Conservation (phyloP, 371 early-diverging fungal genomes). For the Haplosporangium sp. region DNA sequence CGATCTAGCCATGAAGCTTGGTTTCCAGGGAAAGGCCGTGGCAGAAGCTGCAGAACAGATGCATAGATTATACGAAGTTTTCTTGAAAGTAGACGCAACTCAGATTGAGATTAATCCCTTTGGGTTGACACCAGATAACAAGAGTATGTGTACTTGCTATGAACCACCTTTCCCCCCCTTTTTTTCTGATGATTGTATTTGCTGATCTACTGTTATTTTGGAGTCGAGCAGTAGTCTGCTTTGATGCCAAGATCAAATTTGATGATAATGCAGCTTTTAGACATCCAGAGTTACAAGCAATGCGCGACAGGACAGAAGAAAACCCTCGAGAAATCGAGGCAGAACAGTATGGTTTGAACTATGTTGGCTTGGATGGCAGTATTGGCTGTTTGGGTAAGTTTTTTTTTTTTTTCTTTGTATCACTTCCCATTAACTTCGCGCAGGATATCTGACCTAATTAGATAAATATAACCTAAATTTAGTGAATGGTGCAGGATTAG, state of each 20-base stretch:
- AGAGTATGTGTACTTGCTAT: slow-evolving; percentile 19
- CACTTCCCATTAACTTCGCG: no score
- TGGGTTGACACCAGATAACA: slow-evolving; percentile 66
- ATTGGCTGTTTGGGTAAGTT: slow-evolving; percentile 70
- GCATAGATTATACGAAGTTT: slow-evolving; percentile 72
- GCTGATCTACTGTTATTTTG: neutral
- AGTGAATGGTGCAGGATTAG: slow-evolving; percentile 80
- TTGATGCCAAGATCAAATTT: slow-evolving; percentile 79
- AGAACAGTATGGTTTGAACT: slow-evolving; percentile 72
- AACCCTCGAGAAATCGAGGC: slow-evolving; percentile 77
- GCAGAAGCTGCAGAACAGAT: slow-evolving; percentile 70
- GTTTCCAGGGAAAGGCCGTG: slow-evolving; percentile 66
- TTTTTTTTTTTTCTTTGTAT: neutral
- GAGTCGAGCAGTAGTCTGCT: slow-evolving; percentile 64
- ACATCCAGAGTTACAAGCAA: slow-evolving; percentile 64
- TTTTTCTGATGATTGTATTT: neutral
- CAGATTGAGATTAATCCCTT: slow-evolving; percentile 81
- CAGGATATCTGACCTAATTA: no score
- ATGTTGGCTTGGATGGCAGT: slow-evolving; percentile 78
- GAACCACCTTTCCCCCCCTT: no score
- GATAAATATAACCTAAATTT: neutral
- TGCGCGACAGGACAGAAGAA: slow-evolving; percentile 76
- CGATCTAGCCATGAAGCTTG: slow-evolving; percentile 64
- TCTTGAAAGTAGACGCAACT: slow-evolving; percentile 72
- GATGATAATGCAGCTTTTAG: slow-evolving; percentile 81